Conservation (phyloP, 176 grass and related monocot genomes). For the Aegilops bicornis region DNA sequence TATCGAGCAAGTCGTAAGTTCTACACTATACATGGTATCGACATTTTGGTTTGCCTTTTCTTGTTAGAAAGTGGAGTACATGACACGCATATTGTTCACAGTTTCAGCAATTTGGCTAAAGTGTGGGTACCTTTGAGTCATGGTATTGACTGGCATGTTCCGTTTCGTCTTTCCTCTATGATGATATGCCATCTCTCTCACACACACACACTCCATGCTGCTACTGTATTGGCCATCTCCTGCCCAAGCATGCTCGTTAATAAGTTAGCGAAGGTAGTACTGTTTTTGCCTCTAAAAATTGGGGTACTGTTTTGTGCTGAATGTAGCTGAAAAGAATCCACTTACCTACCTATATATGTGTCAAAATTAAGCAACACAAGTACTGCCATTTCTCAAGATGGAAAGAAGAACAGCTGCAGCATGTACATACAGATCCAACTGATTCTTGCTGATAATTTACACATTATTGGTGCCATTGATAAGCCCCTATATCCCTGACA, state of each 20-base stretch:
- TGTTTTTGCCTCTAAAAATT: background rate
- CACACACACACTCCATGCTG: background rate
- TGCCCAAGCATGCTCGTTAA: conserved; percentile 6
- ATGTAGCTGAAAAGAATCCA: conserved; percentile 15
- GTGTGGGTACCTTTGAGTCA: background rate
- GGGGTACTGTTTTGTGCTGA: background rate
- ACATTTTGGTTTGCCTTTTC: too few species aligned
- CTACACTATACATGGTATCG: background rate
- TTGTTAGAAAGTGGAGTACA: background rate
- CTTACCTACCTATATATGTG: background rate
- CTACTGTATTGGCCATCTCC: background rate
- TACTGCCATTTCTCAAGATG: background rate
- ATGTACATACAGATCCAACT: background rate
- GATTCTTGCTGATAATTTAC: background rate
- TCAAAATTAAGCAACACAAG: background rate
- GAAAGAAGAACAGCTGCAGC: background rate
- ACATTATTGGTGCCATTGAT: too few species aligned
- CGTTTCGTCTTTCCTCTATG: background rate
- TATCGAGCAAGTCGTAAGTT: background rate
- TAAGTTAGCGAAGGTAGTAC: background rate
- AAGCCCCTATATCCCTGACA: background rate
- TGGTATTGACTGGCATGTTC: conserved; percentile 14
- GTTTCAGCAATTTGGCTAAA: background rate
- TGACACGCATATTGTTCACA: background rate
- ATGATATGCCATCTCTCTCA: background rate